Evolutionary conservation across 2,329 filamentous ascomycete genomes (phyloP), one percentile per base, ranked within the genome.

Genomic region (Microsporum audouinii): DNA sequence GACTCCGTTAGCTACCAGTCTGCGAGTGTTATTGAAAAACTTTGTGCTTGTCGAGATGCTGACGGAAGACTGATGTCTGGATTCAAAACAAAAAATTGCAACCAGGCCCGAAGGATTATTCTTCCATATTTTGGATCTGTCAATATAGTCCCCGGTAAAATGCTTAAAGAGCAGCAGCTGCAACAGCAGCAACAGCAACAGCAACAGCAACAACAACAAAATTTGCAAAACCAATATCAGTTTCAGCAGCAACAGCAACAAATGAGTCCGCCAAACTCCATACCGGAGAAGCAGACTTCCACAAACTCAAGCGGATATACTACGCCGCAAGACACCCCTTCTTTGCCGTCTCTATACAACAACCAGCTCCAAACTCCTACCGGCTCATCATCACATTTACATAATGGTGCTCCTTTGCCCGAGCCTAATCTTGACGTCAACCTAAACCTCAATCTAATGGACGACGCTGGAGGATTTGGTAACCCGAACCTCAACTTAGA

Each of bases 101-200:
- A 43, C 34, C 33, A 58, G 4, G 39, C 57, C 5, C 7, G 34
- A 27, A 75, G 76, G 65, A 72, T 77, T 17, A 72, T 73, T 3
- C 73, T 79, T 27, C 77, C 77, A 1, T 78, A 76, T 61, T 78
- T 78, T 69, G 75, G 80, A 27, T 78, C 72, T 7, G 72, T 76
- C 38, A 69, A 70, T 6, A 69, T 76, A 5, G 69, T 71, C 5
- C 66, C 69, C 3, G 72, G 73, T 36, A 69, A 70, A 39, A 72
- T 71, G 8, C 70, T 72, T 4, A 55, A 55, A 12, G 51, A 55
- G 3, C 61, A 17, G 38, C n/a, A 29, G n/a, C 57, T 36, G 33
- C 53, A n/a, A n/a, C 53, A 10, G 17, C 31, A 31, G 17, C 29
- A 29, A 3, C 51, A 31, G 5, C 33, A 8, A 12, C n/a, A 27